Conservation (phyloP, 2,329 filamentous ascomycete species). For the Xylaria sp. region DNA sequence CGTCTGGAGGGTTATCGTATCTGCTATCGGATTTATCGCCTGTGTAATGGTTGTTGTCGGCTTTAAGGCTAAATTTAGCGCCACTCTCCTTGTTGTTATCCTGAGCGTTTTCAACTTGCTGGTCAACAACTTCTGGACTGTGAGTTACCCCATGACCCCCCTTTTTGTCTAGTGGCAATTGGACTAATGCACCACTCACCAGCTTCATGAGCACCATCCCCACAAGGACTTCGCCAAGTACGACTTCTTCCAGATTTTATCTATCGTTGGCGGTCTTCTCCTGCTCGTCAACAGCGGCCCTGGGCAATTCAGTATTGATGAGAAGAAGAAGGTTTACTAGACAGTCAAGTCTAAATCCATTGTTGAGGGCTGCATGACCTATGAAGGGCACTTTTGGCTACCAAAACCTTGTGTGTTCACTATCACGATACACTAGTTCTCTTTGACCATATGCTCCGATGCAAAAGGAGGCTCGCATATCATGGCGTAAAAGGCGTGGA, state of each 20-base stretch:
- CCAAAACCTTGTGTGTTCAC: slow-evolving; percentile 14
- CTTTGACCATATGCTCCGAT: slow-evolving; percentile 25
- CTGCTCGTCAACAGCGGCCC: slow-evolving; percentile 98
- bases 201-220: slow-evolving; percentile 97
- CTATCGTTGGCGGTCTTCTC: slow-evolving; percentile 95
- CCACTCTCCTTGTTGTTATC: slow-evolving; percentile 92
- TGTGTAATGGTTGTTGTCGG: slow-evolving; percentile 99
- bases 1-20: slow-evolving; percentile 86
- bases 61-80: slow-evolving; percentile 99
- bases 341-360: slow-evolving; percentile 18
- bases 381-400: slow-evolving; percentile 32
- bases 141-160: slow-evolving; percentile 61
- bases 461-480: slow-evolving; percentile 37
- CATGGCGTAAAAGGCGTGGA: slow-evolving; percentile 38
- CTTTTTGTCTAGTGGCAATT: slow-evolving; percentile 24
- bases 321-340: slow-evolving; percentile 99
- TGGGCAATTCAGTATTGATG: slow-evolving; percentile 96
- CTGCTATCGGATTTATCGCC: slow-evolving; percentile 84
- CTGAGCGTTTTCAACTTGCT: slow-evolving; percentile 96
- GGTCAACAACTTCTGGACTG: slow-evolving; percentile 99
- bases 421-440: slow-evolving; percentile 23
- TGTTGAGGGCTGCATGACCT: slow-evolving; percentile 17
- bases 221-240: slow-evolving; percentile 99
- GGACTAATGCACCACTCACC: slow-evolving; percentile 43
- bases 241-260: slow-evolving; percentile 99